Evolutionary conservation across 108 stramenopile species (phyloP).

Genomic region (Bacterosira constricta): DNA sequence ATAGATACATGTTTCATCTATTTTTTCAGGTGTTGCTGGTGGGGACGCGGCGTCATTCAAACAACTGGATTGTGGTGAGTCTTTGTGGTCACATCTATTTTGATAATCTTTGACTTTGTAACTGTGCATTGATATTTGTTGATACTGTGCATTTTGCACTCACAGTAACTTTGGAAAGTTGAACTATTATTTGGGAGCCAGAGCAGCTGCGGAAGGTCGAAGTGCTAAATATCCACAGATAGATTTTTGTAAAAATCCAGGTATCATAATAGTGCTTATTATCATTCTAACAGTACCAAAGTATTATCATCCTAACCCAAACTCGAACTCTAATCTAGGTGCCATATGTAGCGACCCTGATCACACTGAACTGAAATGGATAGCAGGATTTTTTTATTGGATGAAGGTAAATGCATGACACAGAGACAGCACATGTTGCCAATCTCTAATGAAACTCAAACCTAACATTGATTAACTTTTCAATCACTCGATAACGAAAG

Average conservation of each 20-base stretch:
- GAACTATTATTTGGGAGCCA: conserved; percentile 23
- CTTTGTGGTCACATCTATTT: background rate
- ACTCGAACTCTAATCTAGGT: too few species aligned
- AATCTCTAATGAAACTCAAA: too few species aligned
- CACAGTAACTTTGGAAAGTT: conserved; percentile 7
- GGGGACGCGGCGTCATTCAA: conserved; percentile 3
- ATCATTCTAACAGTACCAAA: too few species aligned
- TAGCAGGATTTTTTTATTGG: conserved; percentile 23
- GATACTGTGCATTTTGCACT: background rate
- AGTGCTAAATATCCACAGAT: conserved; percentile 4
- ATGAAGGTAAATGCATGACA: background rate
- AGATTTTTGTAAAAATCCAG: conserved; percentile 27
- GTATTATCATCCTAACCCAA: too few species aligned
- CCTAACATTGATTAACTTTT: too few species aligned
- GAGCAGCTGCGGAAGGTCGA: conserved; percentile 15
- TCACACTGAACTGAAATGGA: conserved; percentile 22
- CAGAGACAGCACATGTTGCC: background rate
- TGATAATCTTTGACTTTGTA: background rate
- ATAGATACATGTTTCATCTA: background rate
- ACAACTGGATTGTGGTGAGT: conserved; percentile 2
- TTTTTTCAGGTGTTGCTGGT: conserved; percentile 1
- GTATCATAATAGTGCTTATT: too few species aligned
- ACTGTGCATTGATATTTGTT: background rate
- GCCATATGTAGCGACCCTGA: background rate
- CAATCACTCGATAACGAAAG: too few species aligned